These are phyloP conservation scores for Arabidopsis thaliana DNA, from an alignment of 345 rosid genomes.

Conservation along the genomic window DNA sequence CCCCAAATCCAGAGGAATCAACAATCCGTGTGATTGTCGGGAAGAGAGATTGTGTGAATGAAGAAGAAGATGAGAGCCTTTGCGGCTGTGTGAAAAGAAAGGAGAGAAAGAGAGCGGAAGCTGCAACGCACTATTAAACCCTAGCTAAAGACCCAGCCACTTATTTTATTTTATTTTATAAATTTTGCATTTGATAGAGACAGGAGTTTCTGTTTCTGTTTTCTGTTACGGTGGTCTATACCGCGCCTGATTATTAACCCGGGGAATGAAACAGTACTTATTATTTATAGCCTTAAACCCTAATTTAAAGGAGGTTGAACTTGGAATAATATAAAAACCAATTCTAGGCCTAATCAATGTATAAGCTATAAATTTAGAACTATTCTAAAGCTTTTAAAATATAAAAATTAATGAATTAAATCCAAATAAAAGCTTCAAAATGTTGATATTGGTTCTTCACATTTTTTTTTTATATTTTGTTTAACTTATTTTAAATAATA, in stretches of 20 bases:
- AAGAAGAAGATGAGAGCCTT: conserved; percentile 30
- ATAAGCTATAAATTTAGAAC: too few species aligned
- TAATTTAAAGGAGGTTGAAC: background rate
- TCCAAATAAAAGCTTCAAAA: too few species aligned
- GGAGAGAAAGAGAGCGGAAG: conserved; percentile 11
- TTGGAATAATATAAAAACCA: too few species aligned
- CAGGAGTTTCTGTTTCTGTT: background rate
- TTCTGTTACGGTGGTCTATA: conserved; percentile 29
- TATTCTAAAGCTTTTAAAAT: too few species aligned
- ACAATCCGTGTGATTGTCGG: conserved; percentile 1
- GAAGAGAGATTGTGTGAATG: conserved; percentile 17
- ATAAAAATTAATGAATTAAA: too few species aligned
- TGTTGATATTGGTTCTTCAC: too few species aligned
- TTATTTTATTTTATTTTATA: background rate
- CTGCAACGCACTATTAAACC: conserved; percentile 62
- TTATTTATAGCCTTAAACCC: too few species aligned
- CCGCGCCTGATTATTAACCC: conserved; percentile 33
- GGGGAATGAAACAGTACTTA: background rate
- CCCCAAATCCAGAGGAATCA: conserved; percentile 20
- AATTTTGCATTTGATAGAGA: background rate
- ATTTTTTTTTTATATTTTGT: too few species aligned
- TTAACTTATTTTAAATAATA: too few species aligned
- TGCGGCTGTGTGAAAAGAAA: conserved; percentile 52
- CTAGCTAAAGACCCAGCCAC: conserved; percentile 49
- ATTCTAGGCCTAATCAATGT: too few species aligned